These are phyloP conservation scores for Hypoxylon sp. DNA, from an alignment of 2,329 filamentous ascomycete genomes.

Conservation along the genomic window DNA sequence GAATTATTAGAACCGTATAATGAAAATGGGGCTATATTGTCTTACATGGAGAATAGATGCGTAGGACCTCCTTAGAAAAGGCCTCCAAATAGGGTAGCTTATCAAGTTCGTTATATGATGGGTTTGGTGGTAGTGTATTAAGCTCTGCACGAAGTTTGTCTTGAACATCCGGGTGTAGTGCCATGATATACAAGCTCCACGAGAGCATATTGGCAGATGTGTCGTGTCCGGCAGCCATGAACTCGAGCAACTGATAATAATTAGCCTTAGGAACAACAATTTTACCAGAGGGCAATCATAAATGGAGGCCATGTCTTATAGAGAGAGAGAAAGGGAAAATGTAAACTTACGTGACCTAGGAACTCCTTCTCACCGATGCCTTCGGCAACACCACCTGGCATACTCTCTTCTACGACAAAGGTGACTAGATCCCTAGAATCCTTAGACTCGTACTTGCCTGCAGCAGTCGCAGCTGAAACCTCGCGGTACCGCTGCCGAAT, in stretches of 20 bases:
- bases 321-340: neutral
- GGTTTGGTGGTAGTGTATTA: neutral
- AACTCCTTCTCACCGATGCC: conserved; percentile 36
- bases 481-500: conserved; percentile 28
- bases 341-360: conserved; percentile 29
- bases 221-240: conserved; percentile 40
- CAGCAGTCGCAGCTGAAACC: conserved; percentile 4
- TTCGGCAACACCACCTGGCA: conserved; percentile 38
- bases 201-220: conserved; percentile 40
- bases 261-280: conserved; percentile 6
- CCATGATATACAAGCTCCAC: conserved; percentile 37
- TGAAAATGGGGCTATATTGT: neutral
- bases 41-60: conserved; percentile 33
- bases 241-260: conserved; percentile 24
- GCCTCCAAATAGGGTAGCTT: conserved; percentile 31
- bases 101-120: conserved; percentile 22
- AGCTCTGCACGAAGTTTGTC: conserved; percentile 30
- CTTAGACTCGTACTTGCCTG: conserved; percentile 15
- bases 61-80: conserved; percentile 28
- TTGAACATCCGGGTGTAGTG: conserved; percentile 27
- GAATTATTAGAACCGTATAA: neutral
- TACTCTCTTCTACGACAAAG: conserved; percentile 35
- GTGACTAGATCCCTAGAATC: conserved; percentile 32
- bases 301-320: neutral
- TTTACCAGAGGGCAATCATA: neutral